phyloP scores from a whole-genome alignment of 352 stramenopile species.

The Globisporangium yorkense region DNA sequence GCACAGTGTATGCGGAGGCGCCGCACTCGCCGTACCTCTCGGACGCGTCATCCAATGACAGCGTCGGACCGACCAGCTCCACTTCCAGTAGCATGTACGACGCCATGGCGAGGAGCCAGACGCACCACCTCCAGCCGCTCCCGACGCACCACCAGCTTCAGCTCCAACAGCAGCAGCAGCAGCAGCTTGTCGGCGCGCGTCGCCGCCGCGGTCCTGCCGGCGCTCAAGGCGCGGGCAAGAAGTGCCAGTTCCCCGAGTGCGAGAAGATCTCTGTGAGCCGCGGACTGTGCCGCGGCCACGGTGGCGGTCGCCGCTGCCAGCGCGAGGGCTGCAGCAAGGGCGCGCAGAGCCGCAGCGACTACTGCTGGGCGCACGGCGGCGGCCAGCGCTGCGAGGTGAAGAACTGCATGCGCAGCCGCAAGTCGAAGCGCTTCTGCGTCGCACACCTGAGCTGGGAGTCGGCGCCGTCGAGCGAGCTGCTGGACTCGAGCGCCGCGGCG shows the following conservation, averaged over 20 bases:
- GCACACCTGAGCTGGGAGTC: slow-evolving; percentile 41
- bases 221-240: slow-evolving; percentile 35
- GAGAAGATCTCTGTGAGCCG: slow-evolving; percentile 58
- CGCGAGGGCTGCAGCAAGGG: slow-evolving; percentile 38
- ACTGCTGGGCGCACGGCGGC: slow-evolving; percentile 60
- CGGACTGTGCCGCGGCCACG: slow-evolving; percentile 53
- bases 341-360: slow-evolving; percentile 51
- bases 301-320: slow-evolving; percentile 51
- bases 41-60: slow-evolving; percentile 21
- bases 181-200: slow-evolving; percentile 9
- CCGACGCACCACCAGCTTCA: not conserved
- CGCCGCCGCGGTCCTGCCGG: slow-evolving; percentile 28
- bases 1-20: slow-evolving; percentile 1
- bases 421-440: slow-evolving; percentile 62
- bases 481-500: not conserved
- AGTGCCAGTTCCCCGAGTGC: slow-evolving; percentile 45
- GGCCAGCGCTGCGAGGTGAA: slow-evolving; percentile 58
- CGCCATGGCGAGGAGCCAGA: not conserved
- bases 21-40: slow-evolving; percentile 25
- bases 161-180: slow-evolving; percentile 3
- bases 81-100: not conserved
- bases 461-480: not conserved
- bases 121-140: not conserved
- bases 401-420: slow-evolving; percentile 50
- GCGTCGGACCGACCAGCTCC: not conserved